phyloP scores from a whole-genome alignment of 1,139 yeast species.

The Saccharomyces hybrid region DNA sequence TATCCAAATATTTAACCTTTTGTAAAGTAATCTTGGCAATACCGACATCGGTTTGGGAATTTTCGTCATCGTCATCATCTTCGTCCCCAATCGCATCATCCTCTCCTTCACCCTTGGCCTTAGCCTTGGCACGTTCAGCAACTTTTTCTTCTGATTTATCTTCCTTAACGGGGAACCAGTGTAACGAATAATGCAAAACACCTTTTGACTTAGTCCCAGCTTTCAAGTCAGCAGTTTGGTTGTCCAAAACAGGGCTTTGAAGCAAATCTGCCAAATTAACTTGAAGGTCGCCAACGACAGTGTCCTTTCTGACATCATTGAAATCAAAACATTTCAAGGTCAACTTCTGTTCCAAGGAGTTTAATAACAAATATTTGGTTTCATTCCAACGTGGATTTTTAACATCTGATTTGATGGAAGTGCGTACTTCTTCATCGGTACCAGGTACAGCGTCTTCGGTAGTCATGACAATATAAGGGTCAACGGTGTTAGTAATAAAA shows the following conservation, averaged over 20 bases:
- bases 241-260: slow-evolving; percentile 40
- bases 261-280: slow-evolving; percentile 52
- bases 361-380: slow-evolving; percentile 52
- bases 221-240: slow-evolving; percentile 29
- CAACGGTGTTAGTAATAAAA: slow-evolving; percentile 41
- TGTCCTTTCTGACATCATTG: slow-evolving; percentile 47
- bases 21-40: slow-evolving; percentile 63
- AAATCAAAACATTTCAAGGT: slow-evolving; percentile 49
- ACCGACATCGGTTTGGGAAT: slow-evolving; percentile 51
- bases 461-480: slow-evolving; percentile 52
- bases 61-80: slow-evolving; percentile 25
- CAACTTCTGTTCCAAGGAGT: slow-evolving; percentile 51
- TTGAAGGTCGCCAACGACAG: slow-evolving; percentile 48
- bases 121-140: slow-evolving; percentile 4
- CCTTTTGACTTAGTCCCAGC: slow-evolving; percentile 56
- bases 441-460: slow-evolving; percentile 38
- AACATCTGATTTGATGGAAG: slow-evolving; percentile 50
- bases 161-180: slow-evolving; percentile 51
- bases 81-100: slow-evolving; percentile 11
- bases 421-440: slow-evolving; percentile 38
- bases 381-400: slow-evolving; percentile 61
- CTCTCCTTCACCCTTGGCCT: slow-evolving; percentile 4
- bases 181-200: slow-evolving; percentile 50
- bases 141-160: slow-evolving; percentile 6
- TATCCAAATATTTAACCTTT: slow-evolving; percentile 65